A percentile compares a stretch with the other conserved stretches of the same genome.
phyloP scores from a whole-genome alignment of 257 asterid genomes.

The Scutellaria minor region DNA sequence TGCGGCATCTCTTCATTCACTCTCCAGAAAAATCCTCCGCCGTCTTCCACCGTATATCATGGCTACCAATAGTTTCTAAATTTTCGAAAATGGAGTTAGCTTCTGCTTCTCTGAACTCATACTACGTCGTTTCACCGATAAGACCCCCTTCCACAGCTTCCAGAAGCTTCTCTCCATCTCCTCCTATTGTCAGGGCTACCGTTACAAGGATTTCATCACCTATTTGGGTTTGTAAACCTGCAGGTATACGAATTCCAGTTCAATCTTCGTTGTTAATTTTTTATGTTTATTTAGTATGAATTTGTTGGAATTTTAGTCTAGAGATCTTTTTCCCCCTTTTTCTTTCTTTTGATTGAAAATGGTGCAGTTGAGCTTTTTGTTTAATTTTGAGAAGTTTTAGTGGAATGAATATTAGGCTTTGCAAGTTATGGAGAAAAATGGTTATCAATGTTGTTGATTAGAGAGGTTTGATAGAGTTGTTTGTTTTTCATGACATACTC shows the following conservation, averaged over 20 bases:
- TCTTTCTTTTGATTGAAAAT: background rate
- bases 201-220: constrained; percentile 31
- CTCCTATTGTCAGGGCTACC: constrained; percentile 31
- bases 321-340: background rate
- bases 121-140: constrained; percentile 39
- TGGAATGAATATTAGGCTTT: background rate
- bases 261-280: background rate
- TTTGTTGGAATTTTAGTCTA: background rate
- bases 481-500: background rate
- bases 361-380: background rate
- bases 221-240: constrained; percentile 26
- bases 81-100: constrained; percentile 38
- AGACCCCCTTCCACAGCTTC: constrained; percentile 39
- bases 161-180: constrained; percentile 43
- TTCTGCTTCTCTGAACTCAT: constrained; percentile 39
- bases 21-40: too few relatives aligned
- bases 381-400: background rate
- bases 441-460: constrained; percentile 3
- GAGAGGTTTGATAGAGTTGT: background rate
- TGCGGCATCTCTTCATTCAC: too few relatives aligned
- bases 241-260: constrained; percentile 34
- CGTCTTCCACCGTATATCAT: background rate
- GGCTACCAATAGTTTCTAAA: too few relatives aligned
- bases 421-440: background rate
- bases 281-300: background rate